Evolutionary conservation across 2,329 filamentous ascomycete genomes (phyloP), one percentile per base, ranked within the genome.

Genomic region (Pestalotiopsis fici): DNA sequence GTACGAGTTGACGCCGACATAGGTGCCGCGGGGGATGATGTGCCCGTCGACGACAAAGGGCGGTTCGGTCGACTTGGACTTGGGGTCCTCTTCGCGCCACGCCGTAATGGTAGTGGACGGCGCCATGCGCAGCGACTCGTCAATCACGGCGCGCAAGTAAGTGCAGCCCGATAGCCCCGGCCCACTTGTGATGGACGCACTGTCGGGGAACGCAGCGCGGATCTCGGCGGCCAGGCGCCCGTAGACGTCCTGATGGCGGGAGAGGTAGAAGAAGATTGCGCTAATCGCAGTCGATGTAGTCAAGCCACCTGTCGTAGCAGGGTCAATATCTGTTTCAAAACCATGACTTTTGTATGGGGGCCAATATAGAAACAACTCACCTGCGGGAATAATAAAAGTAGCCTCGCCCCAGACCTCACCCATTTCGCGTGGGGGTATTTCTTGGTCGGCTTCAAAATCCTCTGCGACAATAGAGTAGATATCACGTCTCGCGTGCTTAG

Each of bases 61-160:
- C 15, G 25, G 15, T n/a, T 57, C 13, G 21, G 9, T 15, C 18
- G 23, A 25, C 18, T 15, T 28, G 21, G 31, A 35, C 31, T 57
- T 28, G 23, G 6, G 15, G 43, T 47, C 43, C n/a, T n/a, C 43
- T 66, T 80, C 75, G 13, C 81, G 69, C 65, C 74, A 70, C 59
- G 82, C 65, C 65, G 77, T 65, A 65, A 73, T 70, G 64, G 77
- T 74, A 0, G 82, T 79, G 0, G 83, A 78, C 3, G 85, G 83
- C 4, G 80, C 80, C 63, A 85, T 74, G 18, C 85, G 80, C 66
- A 86, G 75, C 0, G 80, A 74, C 71, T 87, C 84, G 59, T 85
- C 79, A 54, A 87, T 78, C 65, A 79, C 80, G 4, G 83, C 84
- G 6, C 78, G 76, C 1, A 86, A 74, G 69, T 85, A 86, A 0